Percentiles rank a stretch among this genome's conserved stretches.
phyloP scores from a whole-genome alignment of 1,284 basidiomycete genomes.

The Pyrrhoderma lamaoense region DNA sequence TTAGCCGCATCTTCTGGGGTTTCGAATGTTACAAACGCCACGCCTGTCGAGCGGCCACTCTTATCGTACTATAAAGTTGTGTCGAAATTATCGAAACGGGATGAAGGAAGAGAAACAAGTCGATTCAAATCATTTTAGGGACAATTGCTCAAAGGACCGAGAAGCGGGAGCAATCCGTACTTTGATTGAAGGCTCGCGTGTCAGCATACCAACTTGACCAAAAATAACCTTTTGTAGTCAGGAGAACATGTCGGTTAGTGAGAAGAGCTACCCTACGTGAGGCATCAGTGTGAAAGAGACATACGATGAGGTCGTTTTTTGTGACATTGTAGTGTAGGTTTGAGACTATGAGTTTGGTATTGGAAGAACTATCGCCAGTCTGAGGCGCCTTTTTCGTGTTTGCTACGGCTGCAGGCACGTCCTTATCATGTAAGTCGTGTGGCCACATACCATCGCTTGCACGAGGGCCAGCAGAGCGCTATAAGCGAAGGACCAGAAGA shows the following conservation, averaged over 20 bases:
- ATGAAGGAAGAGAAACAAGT: constrained; percentile 20
- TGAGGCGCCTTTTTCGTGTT: too few species aligned
- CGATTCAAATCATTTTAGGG: constrained; percentile 37
- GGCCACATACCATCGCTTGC: too few species aligned
- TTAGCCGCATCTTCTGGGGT: constrained; percentile 70
- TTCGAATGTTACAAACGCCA: constrained; percentile 79
- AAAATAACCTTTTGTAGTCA: constrained; percentile 66
- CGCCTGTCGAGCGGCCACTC: constrained; percentile 87
- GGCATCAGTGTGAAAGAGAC: constrained; percentile 26
- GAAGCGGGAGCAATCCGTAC: constrained; percentile 62
- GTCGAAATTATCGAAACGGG: constrained; percentile 31
- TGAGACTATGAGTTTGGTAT: constrained; percentile 65
- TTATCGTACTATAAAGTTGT: constrained; percentile 72
- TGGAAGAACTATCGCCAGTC: too few species aligned
- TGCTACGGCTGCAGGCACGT: too few species aligned
- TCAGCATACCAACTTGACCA: constrained; percentile 85
- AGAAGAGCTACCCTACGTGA: neutral
- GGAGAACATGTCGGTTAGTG: constrained; percentile 16
- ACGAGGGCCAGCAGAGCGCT: too few species aligned
- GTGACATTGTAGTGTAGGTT: constrained; percentile 94
- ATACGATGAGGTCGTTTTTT: constrained; percentile 79
- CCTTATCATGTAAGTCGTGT: too few species aligned
- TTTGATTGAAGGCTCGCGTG: constrained; percentile 88
- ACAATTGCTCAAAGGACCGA: constrained; percentile 38
- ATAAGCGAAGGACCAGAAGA: too few species aligned